Percentiles rank a stretch among this genome's conserved stretches.
Evolutionary conservation across 768 basidiomycete genomes (phyloP).

Genomic region (Cystofilobasidium bisporidii): DNA sequence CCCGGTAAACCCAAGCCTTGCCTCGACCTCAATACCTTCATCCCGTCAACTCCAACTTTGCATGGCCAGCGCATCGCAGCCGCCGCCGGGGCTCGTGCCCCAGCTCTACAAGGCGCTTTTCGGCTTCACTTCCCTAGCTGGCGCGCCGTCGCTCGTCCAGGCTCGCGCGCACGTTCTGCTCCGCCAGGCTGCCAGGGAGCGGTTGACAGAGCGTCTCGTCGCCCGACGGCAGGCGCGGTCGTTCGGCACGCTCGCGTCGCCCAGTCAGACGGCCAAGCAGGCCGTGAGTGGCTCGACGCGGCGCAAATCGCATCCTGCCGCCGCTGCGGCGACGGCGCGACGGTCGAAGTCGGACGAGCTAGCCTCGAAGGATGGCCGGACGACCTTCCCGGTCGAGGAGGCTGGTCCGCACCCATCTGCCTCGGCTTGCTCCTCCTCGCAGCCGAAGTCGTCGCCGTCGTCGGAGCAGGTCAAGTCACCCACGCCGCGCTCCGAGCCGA

Average conservation of each 20-base stretch:
- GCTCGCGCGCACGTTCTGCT: background rate
- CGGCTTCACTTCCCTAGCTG: background rate
- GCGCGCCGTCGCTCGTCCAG: background rate
- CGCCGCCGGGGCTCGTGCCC: no score
- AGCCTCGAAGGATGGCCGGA: background rate
- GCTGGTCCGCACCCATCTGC: background rate
- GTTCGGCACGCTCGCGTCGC: background rate
- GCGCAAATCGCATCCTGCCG: background rate
- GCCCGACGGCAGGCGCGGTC: background rate
- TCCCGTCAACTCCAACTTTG: no score
- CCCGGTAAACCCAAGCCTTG: no score
- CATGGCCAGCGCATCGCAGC: no score
- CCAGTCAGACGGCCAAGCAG: background rate
- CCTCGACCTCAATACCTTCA: no score
- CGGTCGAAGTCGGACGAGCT: slow-evolving; percentile 1
- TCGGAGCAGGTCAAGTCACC: background rate
- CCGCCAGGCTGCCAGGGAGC: background rate
- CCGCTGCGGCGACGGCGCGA: background rate
- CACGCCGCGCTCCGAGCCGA: background rate
- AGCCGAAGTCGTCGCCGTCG: background rate
- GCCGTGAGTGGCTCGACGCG: background rate
- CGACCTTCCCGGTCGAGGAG: background rate
- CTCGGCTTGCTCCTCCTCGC: no score
- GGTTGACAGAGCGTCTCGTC: no score
- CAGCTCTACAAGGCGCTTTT: no score